Percentiles rank a stretch among this genome's conserved stretches.
Evolutionary conservation across 2,329 filamentous ascomycete species (phyloP).

Genomic region (Aspergillus sp.): DNA sequence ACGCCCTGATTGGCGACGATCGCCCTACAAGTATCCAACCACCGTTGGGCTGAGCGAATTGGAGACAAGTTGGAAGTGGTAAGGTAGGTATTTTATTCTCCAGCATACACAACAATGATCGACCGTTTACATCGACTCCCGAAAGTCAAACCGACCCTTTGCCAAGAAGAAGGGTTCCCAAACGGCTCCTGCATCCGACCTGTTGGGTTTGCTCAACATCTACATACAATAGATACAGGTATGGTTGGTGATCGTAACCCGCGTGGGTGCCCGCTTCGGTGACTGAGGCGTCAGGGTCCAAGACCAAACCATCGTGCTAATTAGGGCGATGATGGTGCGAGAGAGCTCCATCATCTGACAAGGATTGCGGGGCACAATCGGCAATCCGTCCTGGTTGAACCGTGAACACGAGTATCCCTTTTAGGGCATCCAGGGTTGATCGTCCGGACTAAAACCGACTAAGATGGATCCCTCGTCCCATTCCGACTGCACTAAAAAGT

Average conservation of each 20-base stretch:
- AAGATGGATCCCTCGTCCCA: not conserved
- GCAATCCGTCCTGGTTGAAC: conserved; percentile 3
- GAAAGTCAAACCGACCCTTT: conserved; percentile 5
- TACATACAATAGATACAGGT: no score
- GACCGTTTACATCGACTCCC: conserved; percentile 12
- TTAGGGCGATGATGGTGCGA: conserved; percentile 2
- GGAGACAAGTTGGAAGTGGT: no score
- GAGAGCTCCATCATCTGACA: conserved; percentile 13
- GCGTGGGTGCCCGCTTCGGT: not conserved
- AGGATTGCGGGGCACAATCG: conserved; percentile 12
- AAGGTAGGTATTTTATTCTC: not conserved
- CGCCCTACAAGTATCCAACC: not conserved
- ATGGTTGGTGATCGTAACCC: not conserved
- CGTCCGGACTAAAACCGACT: conserved; percentile 1
- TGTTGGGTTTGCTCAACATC: no score
- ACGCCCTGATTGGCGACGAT: not conserved
- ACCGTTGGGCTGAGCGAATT: not conserved
- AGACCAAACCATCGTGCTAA: not conserved
- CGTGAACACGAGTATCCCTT: conserved; percentile 6
- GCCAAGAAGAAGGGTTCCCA: not conserved
- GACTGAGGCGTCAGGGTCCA: not conserved
- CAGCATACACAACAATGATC: conserved; percentile 7
- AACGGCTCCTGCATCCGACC: not conserved
- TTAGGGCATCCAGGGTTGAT: conserved; percentile 9
- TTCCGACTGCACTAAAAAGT: not conserved